A percentile compares a stretch with the other conserved stretches of the same genome.
These are phyloP conservation scores for Laguncularia racemosa DNA, from an alignment of 345 rosid species.

Conservation along the genomic window DNA sequence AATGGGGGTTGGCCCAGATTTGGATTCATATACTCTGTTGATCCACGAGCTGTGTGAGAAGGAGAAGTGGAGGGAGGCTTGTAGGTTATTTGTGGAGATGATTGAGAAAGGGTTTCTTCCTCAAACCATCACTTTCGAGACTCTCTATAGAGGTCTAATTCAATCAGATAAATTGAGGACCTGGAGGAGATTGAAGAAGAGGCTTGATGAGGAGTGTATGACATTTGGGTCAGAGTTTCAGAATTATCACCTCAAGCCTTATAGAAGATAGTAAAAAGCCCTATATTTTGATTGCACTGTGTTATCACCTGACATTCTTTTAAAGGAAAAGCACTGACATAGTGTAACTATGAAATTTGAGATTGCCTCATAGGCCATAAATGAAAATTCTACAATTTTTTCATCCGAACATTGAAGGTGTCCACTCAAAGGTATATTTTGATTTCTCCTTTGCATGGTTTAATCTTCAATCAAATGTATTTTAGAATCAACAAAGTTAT, in stretches of 20 bases:
- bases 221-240: constrained; percentile 70
- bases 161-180: constrained; percentile 84
- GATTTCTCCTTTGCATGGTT: too few relatives aligned
- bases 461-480: too few relatives aligned
- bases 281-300: too few relatives aligned
- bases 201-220: constrained; percentile 68
- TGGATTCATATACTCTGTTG: constrained; percentile 72
- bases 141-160: constrained; percentile 64
- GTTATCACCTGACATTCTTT: too few relatives aligned
- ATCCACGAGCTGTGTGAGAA: constrained; percentile 63
- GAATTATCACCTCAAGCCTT: constrained; percentile 49
- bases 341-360: too few relatives aligned
- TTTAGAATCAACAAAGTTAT: too few relatives aligned
- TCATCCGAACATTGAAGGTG: too few relatives aligned
- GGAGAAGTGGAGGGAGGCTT: constrained; percentile 69
- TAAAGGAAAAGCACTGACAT: too few relatives aligned
- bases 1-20: constrained; percentile 55
- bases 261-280: constrained; percentile 5
- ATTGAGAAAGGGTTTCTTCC: constrained; percentile 85
- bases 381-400: too few relatives aligned
- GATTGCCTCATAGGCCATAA: too few relatives aligned
- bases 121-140: constrained; percentile 80
- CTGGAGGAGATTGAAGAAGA: constrained; percentile 90
- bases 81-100: constrained; percentile 78
- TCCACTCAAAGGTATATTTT: too few relatives aligned